Base-by-base conservation (phyloP, 148 eudicot species). In the Agrostemma githago region DNA sequence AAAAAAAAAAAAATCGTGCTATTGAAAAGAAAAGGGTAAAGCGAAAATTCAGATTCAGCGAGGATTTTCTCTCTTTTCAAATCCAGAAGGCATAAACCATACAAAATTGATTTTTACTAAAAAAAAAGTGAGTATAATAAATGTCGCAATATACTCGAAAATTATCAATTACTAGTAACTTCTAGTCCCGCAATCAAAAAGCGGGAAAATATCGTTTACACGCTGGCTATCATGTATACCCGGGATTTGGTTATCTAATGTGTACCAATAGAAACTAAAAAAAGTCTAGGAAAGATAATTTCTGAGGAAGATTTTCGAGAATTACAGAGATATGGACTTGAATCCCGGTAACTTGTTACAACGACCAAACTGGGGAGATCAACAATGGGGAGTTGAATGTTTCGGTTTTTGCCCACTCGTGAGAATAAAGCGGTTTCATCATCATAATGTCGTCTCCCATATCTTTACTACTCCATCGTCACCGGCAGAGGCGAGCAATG, bases 391-490 rank as follows among this genome's bases (percentile, higher is more conserved):
- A 51, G 16, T 51, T 3, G 10, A 8, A 48, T 12, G 56, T 51
- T 51, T 51, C 14, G 12, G 15, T 8, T 10, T 51, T 10, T 51
- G 3, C 56, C 56, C 15, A 14, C 14, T 3, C 14, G 3, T 9
- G 14, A 2, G 56, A 51, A 51, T 51, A 9, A 14, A 9, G 14
- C 3, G 4, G 15, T 15, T 51, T 51, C 15, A 51, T 12, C 56
- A 64, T 83, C 79, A 80, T 57, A 79, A 73, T 62, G 26, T 42
- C 40, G 83, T 75, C 73, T 86, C 83, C 97, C 97, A 90, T 78
- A 90, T 88, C 89, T 90, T 92, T 76, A 90, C 75, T 6, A 88
- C 85, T 58, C 93, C 92, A 19, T 92, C 96, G 69, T 92, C 97
- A 79, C 97, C 87, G 4, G 96, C 86, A 21, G 97, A 92, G 26